phyloP scores from a whole-genome alignment of 2,329 filamentous ascomycete species.

The Chalara sp. region DNA sequence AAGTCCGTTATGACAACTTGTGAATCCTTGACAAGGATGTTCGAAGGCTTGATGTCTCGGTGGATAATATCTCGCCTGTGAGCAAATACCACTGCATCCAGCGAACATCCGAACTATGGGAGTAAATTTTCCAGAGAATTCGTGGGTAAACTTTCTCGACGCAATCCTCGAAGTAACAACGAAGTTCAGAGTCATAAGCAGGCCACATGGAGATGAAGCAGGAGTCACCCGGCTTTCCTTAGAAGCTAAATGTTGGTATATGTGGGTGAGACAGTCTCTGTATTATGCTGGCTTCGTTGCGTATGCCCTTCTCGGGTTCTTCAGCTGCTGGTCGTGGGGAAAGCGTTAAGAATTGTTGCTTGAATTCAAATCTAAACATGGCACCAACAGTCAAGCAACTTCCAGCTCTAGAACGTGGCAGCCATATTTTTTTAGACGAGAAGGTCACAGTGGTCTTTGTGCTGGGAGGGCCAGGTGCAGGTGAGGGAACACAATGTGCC shows the following conservation, averaged over 20 bases:
- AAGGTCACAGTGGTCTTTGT: constrained; percentile 93
- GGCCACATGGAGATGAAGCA: too few species aligned
- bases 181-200: too few species aligned
- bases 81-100: background rate
- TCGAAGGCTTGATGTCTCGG: background rate
- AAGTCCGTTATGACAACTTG: background rate
- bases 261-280: too few species aligned
- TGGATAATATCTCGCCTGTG: background rate
- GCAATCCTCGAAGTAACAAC: too few species aligned
- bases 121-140: background rate
- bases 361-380: background rate
- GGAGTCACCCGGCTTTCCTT: too few species aligned
- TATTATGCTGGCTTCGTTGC: too few species aligned
- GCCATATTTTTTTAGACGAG: constrained; percentile 65
- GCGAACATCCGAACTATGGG: background rate
- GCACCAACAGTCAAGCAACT: constrained; percentile 28
- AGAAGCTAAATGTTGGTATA: too few species aligned
- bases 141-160: too few species aligned
- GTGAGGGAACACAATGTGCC: constrained; percentile 93
- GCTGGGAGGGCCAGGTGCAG: constrained; percentile 89
- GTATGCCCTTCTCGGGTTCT: too few species aligned
- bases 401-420: constrained; percentile 44
- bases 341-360: too few species aligned
- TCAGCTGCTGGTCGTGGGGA: too few species aligned
- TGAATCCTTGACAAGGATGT: background rate